Base-by-base conservation (phyloP, 352 stramenopile species). In the Pelagophyceae sp. region DNA sequence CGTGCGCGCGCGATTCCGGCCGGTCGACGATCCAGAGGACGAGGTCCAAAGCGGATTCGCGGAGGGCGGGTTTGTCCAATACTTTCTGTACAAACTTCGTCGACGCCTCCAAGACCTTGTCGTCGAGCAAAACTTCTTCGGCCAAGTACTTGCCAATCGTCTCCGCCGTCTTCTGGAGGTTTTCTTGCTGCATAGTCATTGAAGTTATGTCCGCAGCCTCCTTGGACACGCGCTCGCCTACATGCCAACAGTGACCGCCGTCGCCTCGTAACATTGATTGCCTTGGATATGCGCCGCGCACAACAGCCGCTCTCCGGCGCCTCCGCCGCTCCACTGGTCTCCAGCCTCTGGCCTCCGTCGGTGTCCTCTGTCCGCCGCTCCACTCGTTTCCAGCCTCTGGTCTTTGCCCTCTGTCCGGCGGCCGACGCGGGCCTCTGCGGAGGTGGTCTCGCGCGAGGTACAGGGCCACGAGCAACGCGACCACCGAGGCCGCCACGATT, bases 11-110 rank as follows among this genome's bases (percentile, higher is more conserved):
- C 5, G 23, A 11, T 27, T 67, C 58, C 11, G 15, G 11, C 23
- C 58, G 58, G 23, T 67, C 58, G 58, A 67, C 58, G 58, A 67
- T 54, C 67, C 67, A 74, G 17, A 74, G 20, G 17, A 74, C 67
- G 23, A 74, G 67, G 33, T 74, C 67, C 11, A 74, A 33, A 33
- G 31, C 19, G 35, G 67, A 33, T 0, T 74, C 33, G 15, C 33
- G 5, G 35, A 37, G 51, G 35, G 33, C 19, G 2, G 3, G 33
- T 3, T 37, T 33, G 2, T 37, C 35, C 5, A 74, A 1, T 33
- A 74, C 67, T 5, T 74, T 19, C 35, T 6, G 17, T 3, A 35
- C 38, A 23, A 74, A 37, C 38, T 11, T 58, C 38, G 67, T 58
- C 67, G 67, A 33, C 35, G 67, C 67, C 0, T 2, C 37, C 11